Evolutionary conservation across 73 alveolate species (phyloP), one percentile per base, ranked within the genome.

Genomic region (Paramecium caudatum): DNA sequence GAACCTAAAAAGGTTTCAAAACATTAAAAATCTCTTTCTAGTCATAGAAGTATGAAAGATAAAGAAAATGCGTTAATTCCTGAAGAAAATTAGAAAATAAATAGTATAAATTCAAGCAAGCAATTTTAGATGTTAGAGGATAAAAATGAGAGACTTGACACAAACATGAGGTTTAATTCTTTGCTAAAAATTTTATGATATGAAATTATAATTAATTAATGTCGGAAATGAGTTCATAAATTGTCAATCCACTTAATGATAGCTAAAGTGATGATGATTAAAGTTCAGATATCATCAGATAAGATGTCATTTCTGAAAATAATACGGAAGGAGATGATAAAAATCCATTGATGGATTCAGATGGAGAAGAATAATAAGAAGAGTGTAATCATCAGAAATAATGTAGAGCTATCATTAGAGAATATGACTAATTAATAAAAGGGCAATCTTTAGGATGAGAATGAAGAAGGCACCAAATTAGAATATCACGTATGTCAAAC

Each of bases 81-180:
- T 13, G 83, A 65, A 13, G 83, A 65, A 21, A 65, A 65, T 65
- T 16, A 65, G 17, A 65, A 65, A 13, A 65, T 65, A n/a, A 65
- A 65, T 34, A 36, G 47, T 30, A 36, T 65, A 65, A 33, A 65
- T 65, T 25, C 47, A 3, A 30, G 49, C 32, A 65, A 65, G 15
- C 19, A 65, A 32, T 65, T 65, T 25, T 65, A 65, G 34, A 65
- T 65, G 13, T 65, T 65, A 21, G 83, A 65, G 34, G 49, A 65
- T 65, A 65, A 65, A 65, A 36, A 65, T 33, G 83, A 65, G 49
- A 65, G 83, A 65, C 34, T 65, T 13, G 49, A 65, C 34, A 65
- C 83, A 7, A 65, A 65, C 34, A 65, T 43, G 15, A 65, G 39
- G 34, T 65, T 65, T 65, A 65, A 65, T 17, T 65, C 83, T 33